phyloP scores from a whole-genome alignment of 2,329 filamentous ascomycete species.

The Cladobotryum mycophilum region DNA sequence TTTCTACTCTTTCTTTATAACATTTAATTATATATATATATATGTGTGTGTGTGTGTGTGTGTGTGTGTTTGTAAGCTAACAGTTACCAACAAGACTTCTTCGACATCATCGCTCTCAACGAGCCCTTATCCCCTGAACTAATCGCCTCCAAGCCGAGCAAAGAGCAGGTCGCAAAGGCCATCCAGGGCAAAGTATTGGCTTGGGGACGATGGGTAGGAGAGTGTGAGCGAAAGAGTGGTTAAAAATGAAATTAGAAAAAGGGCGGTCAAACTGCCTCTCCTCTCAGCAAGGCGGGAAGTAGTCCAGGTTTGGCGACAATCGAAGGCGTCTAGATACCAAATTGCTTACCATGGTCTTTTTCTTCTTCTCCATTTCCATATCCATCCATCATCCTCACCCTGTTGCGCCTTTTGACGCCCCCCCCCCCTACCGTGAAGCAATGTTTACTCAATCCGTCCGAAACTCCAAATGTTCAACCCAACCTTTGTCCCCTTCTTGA shows the following conservation, averaged over 20 bases:
- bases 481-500: constrained; percentile 44
- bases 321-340: too few relatives aligned
- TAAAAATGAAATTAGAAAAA: too few relatives aligned
- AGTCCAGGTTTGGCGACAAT: too few relatives aligned
- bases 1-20: not conserved
- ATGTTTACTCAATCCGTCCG: constrained; percentile 24
- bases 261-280: too few relatives aligned
- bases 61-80: too few relatives aligned
- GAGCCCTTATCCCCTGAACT: constrained; percentile 33
- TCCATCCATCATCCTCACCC: too few relatives aligned
- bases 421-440: not conserved
- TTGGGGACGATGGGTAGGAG: constrained; percentile 44
- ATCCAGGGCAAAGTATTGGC: constrained; percentile 42
- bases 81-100: constrained; percentile 34
- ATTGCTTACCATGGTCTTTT: too few relatives aligned
- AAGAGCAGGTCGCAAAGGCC: constrained; percentile 35
- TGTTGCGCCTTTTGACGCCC: too few relatives aligned
- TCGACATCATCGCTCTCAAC: constrained; percentile 41
- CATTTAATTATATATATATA: too few relatives aligned
- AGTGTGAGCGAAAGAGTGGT: constrained; percentile 34
- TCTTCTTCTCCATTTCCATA: too few relatives aligned
- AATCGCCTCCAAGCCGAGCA: constrained; percentile 32
- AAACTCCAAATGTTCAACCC: constrained; percentile 53
- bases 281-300: too few relatives aligned
- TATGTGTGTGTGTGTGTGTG: too few relatives aligned